These are phyloP conservation scores for Selenicereus undatus DNA, from an alignment of 148 eudicot species.

Conservation along the genomic window DNA sequence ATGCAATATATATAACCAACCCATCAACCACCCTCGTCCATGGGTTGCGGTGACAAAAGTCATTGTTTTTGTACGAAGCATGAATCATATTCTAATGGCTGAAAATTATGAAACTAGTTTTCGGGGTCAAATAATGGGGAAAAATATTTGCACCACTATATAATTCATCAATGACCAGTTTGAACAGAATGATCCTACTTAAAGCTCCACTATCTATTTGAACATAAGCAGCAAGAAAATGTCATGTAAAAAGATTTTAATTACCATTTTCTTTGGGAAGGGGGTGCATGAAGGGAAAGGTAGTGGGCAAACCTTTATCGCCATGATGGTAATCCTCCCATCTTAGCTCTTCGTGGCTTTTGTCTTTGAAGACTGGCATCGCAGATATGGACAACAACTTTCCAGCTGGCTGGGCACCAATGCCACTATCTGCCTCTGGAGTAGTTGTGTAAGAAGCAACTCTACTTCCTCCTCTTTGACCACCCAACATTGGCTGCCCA, in stretches of 20 bases:
- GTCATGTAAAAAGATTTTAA: background rate
- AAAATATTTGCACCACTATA: background rate
- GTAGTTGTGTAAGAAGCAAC: constrained; percentile 61
- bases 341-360: constrained; percentile 94
- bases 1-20: background rate
- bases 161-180: background rate
- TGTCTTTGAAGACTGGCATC: constrained; percentile 84
- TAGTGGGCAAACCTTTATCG: constrained; percentile 71
- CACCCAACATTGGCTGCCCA: constrained; percentile 63
- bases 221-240: background rate
- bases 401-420: constrained; percentile 45
- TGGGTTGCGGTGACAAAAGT: background rate
- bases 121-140: no score
- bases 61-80: background rate
- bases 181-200: background rate
- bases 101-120: background rate
- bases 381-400: constrained; percentile 95
- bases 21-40: background rate
- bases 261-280: background rate
- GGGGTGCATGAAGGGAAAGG: background rate
- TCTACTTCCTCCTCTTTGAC: constrained; percentile 79
- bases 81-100: background rate
- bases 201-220: background rate
- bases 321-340: constrained; percentile 98
- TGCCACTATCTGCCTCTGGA: constrained; percentile 49